Evolutionary conservation across 805 yeast genomes (phyloP).

Genomic region (Barnettozyma botsteinii): DNA sequence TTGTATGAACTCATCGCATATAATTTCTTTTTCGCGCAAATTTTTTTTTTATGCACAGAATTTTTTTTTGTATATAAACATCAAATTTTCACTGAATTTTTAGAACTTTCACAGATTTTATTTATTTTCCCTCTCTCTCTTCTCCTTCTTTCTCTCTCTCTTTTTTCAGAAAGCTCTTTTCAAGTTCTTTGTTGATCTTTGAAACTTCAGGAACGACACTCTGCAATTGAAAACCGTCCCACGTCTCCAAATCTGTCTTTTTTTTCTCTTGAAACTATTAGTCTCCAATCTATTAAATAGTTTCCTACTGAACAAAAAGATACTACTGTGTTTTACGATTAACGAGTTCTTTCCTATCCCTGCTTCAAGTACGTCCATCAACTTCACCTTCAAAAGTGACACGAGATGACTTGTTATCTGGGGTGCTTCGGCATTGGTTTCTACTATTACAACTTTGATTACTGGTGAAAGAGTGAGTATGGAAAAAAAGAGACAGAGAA

Average conservation of each 20-base stretch:
- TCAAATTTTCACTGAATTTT: conserved; percentile 6
- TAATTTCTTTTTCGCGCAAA: conserved; percentile 2
- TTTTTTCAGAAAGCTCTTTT: conserved; percentile 29
- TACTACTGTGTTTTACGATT: conserved; percentile 1
- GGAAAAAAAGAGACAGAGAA: conserved; percentile 1
- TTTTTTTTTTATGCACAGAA: not conserved
- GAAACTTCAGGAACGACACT: conserved; percentile 4
- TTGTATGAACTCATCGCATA: conserved; percentile 10
- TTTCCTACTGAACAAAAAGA: conserved; percentile 1
- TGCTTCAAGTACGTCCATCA: conserved; percentile 1
- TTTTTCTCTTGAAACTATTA: conserved; percentile 3
- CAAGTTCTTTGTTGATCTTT: conserved; percentile 12
- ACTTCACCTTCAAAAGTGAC: not conserved
- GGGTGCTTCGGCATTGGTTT: not conserved
- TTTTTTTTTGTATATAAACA: conserved; percentile 11
- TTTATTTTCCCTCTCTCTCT: conserved; percentile 20
- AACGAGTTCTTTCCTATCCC: conserved; percentile 2
- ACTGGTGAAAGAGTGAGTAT: conserved; percentile 9
- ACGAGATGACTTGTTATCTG: no score
- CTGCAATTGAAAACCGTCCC: conserved; percentile 3
- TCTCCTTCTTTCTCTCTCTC: conserved; percentile 27
- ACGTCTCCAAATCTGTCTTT: not conserved
- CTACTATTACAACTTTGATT: not conserved
- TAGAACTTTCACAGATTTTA: no score
- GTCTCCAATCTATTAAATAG: conserved; percentile 9